Conservation (phyloP, 2,329 filamentous ascomycete species). For the Thelonectria discophora region DNA sequence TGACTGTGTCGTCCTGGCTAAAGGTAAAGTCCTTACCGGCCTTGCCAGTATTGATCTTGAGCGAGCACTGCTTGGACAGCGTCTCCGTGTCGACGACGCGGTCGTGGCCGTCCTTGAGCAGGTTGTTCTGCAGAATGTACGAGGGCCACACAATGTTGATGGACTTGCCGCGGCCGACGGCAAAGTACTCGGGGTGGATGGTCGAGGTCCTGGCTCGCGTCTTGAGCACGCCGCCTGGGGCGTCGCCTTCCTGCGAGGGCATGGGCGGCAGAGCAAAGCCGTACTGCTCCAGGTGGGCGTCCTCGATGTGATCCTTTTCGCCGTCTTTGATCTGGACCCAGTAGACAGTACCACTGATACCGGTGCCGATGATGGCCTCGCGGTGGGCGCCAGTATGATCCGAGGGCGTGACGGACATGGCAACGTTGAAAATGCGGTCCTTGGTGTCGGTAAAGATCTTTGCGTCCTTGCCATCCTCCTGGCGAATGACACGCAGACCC, state of each 20-base stretch:
- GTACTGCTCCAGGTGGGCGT: conserved; percentile 81
- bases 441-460: conserved; percentile 91
- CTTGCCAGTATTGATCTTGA: conserved; percentile 97
- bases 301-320: conserved; percentile 81
- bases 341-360: conserved; percentile 95
- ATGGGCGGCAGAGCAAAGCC: conserved; percentile 91
- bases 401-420: conserved; percentile 75
- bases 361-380: conserved; percentile 90
- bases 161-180: conserved; percentile 92
- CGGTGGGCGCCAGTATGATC: conserved; percentile 66
- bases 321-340: conserved; percentile 85
- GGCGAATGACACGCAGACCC: conserved; percentile 90
- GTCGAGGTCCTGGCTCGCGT: conserved; percentile 92
- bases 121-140: conserved; percentile 68
- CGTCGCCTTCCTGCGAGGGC: conserved; percentile 85
- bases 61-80: conserved; percentile 83
- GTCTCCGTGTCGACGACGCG: conserved; percentile 85
- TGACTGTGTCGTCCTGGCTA: conserved; percentile 93
- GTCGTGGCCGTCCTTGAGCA: conserved; percentile 71
- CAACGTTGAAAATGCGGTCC: conserved; percentile 94
- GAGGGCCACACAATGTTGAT: conserved; percentile 87
- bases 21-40: conserved; percentile 98
- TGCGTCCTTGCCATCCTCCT: conserved; percentile 90
- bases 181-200: conserved; percentile 91
- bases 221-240: conserved; percentile 91